Evolutionary conservation across 192 early-diverging fungal genomes (phyloP).

Genomic region (Dimargaris xerosporica): DNA sequence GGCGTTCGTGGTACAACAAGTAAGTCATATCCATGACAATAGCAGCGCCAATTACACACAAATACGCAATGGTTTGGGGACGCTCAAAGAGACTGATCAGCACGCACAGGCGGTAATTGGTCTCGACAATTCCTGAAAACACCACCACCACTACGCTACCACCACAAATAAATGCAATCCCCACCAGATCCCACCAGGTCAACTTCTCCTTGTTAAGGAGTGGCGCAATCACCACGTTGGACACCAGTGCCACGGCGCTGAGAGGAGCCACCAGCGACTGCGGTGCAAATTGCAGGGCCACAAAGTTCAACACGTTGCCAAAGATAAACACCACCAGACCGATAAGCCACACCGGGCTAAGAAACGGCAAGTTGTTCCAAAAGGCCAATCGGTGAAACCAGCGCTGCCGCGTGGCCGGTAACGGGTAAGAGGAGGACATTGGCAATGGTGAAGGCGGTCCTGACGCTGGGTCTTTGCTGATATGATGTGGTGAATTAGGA

Average conservation of each 20-base stretch:
- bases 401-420: neutral
- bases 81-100: constrained; percentile 49
- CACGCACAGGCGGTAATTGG: constrained; percentile 57
- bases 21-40: constrained; percentile 20
- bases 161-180: constrained; percentile 55
- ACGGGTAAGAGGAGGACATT: neutral
- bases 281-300: constrained; percentile 63
- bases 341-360: constrained; percentile 35
- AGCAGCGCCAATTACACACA: constrained; percentile 37
- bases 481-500: neutral
- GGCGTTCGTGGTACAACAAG: too few relatives aligned
- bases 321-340: constrained; percentile 55
- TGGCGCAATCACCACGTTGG: constrained; percentile 65
- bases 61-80: constrained; percentile 44
- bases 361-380: constrained; percentile 16
- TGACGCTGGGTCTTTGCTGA: neutral
- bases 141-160: constrained; percentile 58
- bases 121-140: constrained; percentile 40
- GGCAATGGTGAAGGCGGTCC: neutral
- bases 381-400: neutral
- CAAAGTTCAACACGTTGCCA: constrained; percentile 55
- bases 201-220: constrained; percentile 57
- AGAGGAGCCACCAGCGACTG: constrained; percentile 67
- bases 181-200: constrained; percentile 46
- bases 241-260: constrained; percentile 63